Conservation (phyloP, 768 basidiomycete species). For the Lyophyllum shimeji region DNA sequence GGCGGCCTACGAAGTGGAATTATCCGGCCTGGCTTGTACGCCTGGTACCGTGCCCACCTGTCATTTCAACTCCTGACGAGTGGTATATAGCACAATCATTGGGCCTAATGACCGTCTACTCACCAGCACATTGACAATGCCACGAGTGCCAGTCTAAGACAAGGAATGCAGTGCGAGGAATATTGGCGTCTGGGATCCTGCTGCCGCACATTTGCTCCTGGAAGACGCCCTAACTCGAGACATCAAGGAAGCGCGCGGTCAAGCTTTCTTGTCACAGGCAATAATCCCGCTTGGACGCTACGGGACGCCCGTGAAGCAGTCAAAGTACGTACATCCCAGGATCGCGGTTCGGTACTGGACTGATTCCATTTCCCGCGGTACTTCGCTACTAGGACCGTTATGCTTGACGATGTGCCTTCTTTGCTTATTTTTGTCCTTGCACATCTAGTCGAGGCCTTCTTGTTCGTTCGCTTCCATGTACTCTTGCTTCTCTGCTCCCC, state of each 20-base stretch:
- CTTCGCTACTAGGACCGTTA: conserved; percentile 26
- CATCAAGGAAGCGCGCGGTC: conserved; percentile 25
- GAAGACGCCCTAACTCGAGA: conserved; percentile 28
- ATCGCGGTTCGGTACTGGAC: neutral
- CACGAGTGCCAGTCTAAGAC: conserved; percentile 30
- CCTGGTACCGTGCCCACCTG: neutral
- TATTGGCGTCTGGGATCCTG: conserved; percentile 35
- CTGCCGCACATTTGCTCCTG: conserved; percentile 30
- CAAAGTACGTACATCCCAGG: conserved; percentile 19
- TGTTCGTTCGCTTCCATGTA: conserved; percentile 29
- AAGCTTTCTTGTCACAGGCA: conserved; percentile 34
- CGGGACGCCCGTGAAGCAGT: conserved; percentile 27
- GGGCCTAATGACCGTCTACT: conserved; percentile 33
- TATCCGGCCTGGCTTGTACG: conserved; percentile 32
- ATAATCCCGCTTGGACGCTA: conserved; percentile 30
- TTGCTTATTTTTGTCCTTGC: conserved; percentile 29
- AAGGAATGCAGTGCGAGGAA: conserved; percentile 26
- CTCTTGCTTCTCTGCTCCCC: conserved; percentile 17
- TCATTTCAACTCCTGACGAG: neutral
- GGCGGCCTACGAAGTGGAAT: conserved; percentile 44
- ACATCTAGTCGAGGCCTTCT: conserved; percentile 28
- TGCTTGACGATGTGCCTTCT: conserved; percentile 27
- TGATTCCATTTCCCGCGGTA: conserved; percentile 18
- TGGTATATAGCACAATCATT: conserved; percentile 25
- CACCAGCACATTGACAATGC: conserved; percentile 29